These are phyloP conservation scores for Alternaria gansuensis DNA, from an alignment of 2,329 filamentous ascomycete species.

Conservation along the genomic window DNA sequence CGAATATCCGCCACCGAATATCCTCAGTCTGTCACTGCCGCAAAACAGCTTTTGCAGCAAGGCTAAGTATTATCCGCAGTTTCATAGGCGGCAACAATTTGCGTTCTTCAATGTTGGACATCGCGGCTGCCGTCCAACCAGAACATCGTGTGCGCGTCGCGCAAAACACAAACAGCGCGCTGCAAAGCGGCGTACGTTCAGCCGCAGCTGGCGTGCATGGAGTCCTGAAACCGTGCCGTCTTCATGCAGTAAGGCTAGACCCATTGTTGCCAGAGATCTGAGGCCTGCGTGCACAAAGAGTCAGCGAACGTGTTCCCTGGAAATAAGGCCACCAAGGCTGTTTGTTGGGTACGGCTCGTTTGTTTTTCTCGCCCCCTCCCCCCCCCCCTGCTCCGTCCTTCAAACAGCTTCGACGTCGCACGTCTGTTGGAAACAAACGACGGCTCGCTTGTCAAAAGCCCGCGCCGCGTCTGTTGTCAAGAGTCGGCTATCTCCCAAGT, in stretches of 20 bases:
- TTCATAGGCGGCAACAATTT: conserved; percentile 17
- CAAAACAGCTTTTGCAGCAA: conserved; percentile 22
- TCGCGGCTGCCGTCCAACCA: conserved; percentile 23
- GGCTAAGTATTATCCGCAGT: conserved; percentile 21
- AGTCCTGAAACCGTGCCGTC: conserved; percentile 33
- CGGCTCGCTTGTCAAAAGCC: conserved; percentile 13
- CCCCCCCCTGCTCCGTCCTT: conserved; percentile 28
- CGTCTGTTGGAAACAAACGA: conserved; percentile 34
- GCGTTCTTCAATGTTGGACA: conserved; percentile 9
- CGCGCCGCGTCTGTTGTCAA: conserved; percentile 22
- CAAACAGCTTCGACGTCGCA: conserved; percentile 44
- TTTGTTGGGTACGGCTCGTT: conserved; percentile 36
- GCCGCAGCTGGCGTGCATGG: conserved; percentile 18
- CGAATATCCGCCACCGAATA: conserved; percentile 28
- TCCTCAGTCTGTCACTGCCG: conserved; percentile 14
- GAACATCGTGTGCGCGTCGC: conserved; percentile 4
- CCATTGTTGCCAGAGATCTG: conserved; percentile 8
- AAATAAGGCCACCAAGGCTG: conserved; percentile 35
- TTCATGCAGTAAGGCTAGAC: conserved; percentile 27
- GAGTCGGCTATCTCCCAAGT: conserved; percentile 16
- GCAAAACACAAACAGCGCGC: conserved; percentile 15
- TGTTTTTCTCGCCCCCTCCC: conserved; percentile 24
- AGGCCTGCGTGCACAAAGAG: conserved; percentile 20
- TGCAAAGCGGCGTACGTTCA: conserved; percentile 13
- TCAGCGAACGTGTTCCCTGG: conserved; percentile 28